Conservation (phyloP, 305 asterid species). For the Striga hermonthica region DNA sequence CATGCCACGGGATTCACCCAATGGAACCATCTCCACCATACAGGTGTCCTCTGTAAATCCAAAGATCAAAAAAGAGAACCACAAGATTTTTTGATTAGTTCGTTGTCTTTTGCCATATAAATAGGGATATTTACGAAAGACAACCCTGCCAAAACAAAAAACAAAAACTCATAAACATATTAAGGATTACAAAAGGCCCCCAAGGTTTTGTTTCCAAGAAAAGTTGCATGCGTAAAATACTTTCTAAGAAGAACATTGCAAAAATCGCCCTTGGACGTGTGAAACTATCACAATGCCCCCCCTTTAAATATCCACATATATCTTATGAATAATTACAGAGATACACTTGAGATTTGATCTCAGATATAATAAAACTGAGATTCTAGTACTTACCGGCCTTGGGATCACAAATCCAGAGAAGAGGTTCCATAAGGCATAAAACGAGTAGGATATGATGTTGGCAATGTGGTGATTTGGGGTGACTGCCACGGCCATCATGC, state of each 20-base stretch:
- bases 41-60: conserved; percentile 40
- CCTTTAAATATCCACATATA: too few relatives aligned
- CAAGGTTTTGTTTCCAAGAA: too few relatives aligned
- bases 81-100: neutral
- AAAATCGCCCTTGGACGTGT: too few relatives aligned
- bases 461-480: conserved; percentile 46
- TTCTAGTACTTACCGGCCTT: conserved; percentile 43
- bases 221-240: too few relatives aligned
- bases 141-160: too few relatives aligned
- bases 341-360: too few relatives aligned
- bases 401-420: conserved; percentile 51
- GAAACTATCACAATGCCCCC: too few relatives aligned
- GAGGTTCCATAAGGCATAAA: conserved; percentile 45
- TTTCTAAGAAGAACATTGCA: too few relatives aligned
- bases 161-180: too few relatives aligned
- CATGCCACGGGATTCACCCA: conserved; percentile 50
- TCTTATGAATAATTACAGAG: too few relatives aligned
- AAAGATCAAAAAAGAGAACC: neutral
- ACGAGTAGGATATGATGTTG: conserved; percentile 31
- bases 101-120: neutral
- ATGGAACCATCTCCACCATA: conserved; percentile 72
- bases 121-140: neutral
- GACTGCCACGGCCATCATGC: conserved; percentile 48
- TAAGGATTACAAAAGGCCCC: too few relatives aligned
- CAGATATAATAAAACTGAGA: too few relatives aligned